These are phyloP conservation scores for Sistotremastrum suecicum DNA, from an alignment of 768 basidiomycete species.

Conservation along the genomic window DNA sequence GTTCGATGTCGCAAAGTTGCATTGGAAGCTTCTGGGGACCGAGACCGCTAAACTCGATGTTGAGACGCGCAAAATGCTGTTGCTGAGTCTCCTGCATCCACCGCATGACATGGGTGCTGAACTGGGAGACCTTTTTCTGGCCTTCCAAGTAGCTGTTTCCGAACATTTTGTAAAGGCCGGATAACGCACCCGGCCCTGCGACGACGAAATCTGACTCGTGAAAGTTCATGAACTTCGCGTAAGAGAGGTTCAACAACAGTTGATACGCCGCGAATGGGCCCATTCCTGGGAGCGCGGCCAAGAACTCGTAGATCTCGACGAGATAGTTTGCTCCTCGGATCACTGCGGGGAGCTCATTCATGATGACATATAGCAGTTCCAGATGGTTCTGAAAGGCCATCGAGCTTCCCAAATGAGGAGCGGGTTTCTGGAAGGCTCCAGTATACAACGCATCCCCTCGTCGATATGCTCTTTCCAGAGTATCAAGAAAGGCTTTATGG, in stretches of 20 bases:
- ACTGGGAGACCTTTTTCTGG: constrained; percentile 17
- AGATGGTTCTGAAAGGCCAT: constrained; percentile 47
- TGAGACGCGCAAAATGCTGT: constrained; percentile 46
- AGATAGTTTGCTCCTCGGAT: constrained; percentile 41
- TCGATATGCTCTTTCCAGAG: constrained; percentile 30
- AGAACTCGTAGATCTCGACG: constrained; percentile 44
- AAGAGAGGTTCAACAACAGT: constrained; percentile 44
- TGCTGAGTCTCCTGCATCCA: constrained; percentile 49
- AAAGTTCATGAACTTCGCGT: constrained; percentile 37
- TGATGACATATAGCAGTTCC: constrained; percentile 39
- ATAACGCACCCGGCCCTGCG: constrained; percentile 49
- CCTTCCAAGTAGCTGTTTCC: constrained; percentile 23
- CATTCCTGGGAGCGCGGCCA: constrained; percentile 48
- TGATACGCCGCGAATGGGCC: constrained; percentile 66
- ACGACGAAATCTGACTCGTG: constrained; percentile 57
- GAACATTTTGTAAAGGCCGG: constrained; percentile 60
- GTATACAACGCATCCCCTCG: constrained; percentile 43
- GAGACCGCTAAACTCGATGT: constrained; percentile 36
- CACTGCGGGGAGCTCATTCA: constrained; percentile 14
- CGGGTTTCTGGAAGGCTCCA: constrained; percentile 57
- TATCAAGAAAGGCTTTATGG: constrained; percentile 33
- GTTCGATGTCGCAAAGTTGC: constrained; percentile 62
- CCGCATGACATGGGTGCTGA: constrained; percentile 45
- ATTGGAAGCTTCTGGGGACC: constrained; percentile 29
- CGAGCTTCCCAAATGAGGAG: constrained; percentile 38